Conservation (phyloP, 192 early-diverging fungal species). For the Kappamyces sp. region DNA sequence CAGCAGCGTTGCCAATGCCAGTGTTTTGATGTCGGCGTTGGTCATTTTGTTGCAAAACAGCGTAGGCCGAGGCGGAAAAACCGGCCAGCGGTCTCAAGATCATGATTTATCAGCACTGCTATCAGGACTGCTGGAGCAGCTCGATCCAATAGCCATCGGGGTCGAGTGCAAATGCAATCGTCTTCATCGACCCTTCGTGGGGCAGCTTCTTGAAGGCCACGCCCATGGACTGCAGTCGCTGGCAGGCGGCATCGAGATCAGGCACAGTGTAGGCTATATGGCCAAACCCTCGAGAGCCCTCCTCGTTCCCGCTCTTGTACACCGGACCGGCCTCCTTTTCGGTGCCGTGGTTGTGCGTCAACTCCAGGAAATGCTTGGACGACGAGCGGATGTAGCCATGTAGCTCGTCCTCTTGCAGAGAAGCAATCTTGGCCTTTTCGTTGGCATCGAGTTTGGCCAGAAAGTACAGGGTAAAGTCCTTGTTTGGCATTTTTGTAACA, state of each 20-base stretch:
- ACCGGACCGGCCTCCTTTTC: slow-evolving; percentile 57
- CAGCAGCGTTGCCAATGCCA: too few species aligned
- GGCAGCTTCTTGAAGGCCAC: slow-evolving; percentile 74
- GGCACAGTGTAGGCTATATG: slow-evolving; percentile 75
- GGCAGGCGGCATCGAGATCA: slow-evolving; percentile 69
- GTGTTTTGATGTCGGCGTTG: too few species aligned
- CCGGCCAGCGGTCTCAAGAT: too few species aligned
- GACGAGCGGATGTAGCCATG: background rate
- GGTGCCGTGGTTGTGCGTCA: slow-evolving; percentile 68
- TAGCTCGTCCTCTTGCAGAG: too few species aligned
- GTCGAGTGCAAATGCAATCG: slow-evolving; percentile 78
- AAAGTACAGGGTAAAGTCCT: too few species aligned
- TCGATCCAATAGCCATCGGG: slow-evolving; percentile 86
- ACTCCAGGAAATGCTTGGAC: background rate
- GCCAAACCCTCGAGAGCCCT: slow-evolving; percentile 70
- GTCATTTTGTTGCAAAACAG: too few species aligned
- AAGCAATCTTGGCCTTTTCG: too few species aligned
- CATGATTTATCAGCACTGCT: too few species aligned
- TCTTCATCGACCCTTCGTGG: slow-evolving; percentile 65
- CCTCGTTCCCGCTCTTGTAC: slow-evolving; percentile 66
- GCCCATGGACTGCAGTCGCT: slow-evolving; percentile 61
- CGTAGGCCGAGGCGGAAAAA: too few species aligned
- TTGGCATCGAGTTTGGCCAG: too few species aligned
- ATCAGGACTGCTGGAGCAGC: slow-evolving; percentile 24
- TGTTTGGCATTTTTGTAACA: too few species aligned